These are phyloP conservation scores for Penicillium malachiteum DNA, from an alignment of 495 filamentous ascomycete species.

Conservation along the genomic window DNA sequence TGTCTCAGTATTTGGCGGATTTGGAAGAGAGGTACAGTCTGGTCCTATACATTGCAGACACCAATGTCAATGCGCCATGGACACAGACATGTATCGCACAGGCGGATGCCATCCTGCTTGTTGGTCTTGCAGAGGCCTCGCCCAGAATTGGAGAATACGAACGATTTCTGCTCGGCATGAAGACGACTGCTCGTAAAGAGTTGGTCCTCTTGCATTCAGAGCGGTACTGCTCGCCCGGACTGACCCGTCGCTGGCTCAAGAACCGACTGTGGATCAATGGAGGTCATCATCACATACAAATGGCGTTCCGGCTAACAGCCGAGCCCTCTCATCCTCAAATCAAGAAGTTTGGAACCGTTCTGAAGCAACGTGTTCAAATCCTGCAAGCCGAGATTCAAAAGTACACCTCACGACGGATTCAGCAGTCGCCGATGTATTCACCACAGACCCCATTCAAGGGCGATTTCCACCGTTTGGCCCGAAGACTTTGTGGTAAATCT, in stretches of 20 bases:
- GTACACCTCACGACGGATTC: slow-evolving; percentile 84
- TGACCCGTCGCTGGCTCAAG: slow-evolving; percentile 85
- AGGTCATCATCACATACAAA: slow-evolving; percentile 97
- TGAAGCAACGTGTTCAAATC: slow-evolving; percentile 92
- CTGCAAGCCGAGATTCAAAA: slow-evolving; percentile 96
- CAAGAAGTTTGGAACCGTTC: slow-evolving; percentile 75
- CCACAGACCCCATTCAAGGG: slow-evolving; percentile 92
- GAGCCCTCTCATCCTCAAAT: slow-evolving; percentile 74
- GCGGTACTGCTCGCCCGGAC: slow-evolving; percentile 77
- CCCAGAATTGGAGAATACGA: slow-evolving; percentile 94
- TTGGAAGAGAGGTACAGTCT: slow-evolving; percentile 96
- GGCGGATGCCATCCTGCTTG: slow-evolving; percentile 90
- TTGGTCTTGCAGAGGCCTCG: slow-evolving; percentile 87
- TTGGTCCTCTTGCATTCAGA: slow-evolving; percentile 91
- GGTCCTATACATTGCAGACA: slow-evolving; percentile 96
- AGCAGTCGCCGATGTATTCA: slow-evolving; percentile 85
- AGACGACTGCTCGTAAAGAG: slow-evolving; percentile 93
- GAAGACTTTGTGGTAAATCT: slow-evolving; percentile 88
- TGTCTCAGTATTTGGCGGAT: slow-evolving; percentile 94
- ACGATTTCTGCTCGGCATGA: slow-evolving; percentile 91
- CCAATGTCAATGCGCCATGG: slow-evolving; percentile 93
- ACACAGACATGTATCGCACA: slow-evolving; percentile 97
- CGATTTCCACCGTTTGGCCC: slow-evolving; percentile 90
- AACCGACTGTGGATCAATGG: slow-evolving; percentile 98
- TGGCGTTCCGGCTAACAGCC: slow-evolving; percentile 78